Evolutionary conservation across 106 monocot species (phyloP).

Genomic region (Acorus gramineus): DNA sequence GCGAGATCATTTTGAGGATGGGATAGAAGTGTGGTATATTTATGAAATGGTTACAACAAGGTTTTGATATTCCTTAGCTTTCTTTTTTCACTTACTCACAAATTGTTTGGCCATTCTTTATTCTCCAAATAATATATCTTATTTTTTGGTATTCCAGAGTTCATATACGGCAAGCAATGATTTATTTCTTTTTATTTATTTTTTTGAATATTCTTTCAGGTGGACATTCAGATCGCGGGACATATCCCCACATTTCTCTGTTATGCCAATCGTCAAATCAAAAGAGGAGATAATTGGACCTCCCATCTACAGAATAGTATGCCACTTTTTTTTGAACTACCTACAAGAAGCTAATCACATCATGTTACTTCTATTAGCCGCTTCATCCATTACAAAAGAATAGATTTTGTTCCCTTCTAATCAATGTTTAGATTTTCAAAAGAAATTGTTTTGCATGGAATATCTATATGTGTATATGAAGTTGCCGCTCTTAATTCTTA

Average conservation of each 20-base stretch:
- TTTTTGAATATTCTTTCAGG: conserved; percentile 24
- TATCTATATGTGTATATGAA: too few species aligned
- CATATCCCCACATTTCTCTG: conserved; percentile 54
- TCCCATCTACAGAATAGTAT: conserved; percentile 81
- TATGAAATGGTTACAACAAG: too few species aligned
- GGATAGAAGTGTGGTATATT: too few species aligned
- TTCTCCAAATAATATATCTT: neutral
- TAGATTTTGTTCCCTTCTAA: too few species aligned
- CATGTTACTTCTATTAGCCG: neutral
- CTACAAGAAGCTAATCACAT: neutral
- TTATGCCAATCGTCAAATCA: conserved; percentile 47
- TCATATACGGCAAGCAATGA: neutral
- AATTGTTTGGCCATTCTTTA: neutral
- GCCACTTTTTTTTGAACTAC: conserved; percentile 1
- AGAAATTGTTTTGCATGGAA: too few species aligned
- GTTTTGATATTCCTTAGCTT: neutral
- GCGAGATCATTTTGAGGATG: too few species aligned
- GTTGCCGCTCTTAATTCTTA: too few species aligned
- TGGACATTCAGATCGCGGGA: conserved; percentile 83
- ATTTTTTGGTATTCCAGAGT: neutral
- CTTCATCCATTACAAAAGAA: too few species aligned
- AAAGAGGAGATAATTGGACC: conserved; percentile 40
- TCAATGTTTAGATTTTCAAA: too few species aligned
- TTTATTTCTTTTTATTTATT: neutral
- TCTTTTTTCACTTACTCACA: neutral